Evolutionary conservation across 805 yeast species (phyloP).

Genomic region (Middelhovenomyces tepae): DNA sequence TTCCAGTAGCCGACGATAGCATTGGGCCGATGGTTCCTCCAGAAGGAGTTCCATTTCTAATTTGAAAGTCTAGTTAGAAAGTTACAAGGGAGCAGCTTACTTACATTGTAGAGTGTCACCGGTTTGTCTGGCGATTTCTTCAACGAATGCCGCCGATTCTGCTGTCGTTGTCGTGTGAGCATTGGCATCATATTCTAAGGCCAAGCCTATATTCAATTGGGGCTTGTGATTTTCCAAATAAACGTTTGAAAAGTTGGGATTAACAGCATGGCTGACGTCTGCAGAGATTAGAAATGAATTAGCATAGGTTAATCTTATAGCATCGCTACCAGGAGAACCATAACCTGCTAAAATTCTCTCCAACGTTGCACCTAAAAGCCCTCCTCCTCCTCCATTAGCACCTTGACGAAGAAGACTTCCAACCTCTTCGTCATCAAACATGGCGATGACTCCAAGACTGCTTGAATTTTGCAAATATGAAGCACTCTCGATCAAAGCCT

Average conservation of each 20-base stretch:
- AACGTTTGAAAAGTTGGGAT: slow-evolving; percentile 54
- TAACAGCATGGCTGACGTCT: slow-evolving; percentile 73
- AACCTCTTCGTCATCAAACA: slow-evolving; percentile 74
- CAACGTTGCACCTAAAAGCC: slow-evolving; percentile 52
- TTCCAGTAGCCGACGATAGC: slow-evolving; percentile 30
- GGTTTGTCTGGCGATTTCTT: slow-evolving; percentile 47
- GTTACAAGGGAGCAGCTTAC: slow-evolving; percentile 40
- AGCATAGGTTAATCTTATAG: slow-evolving; percentile 44
- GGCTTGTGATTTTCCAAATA: slow-evolving; percentile 77
- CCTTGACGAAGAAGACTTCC: slow-evolving; percentile 75
- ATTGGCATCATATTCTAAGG: slow-evolving; percentile 66
- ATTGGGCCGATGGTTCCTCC: slow-evolving; percentile 86
- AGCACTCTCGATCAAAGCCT: slow-evolving; percentile 45
- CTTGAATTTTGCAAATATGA: slow-evolving; percentile 25
- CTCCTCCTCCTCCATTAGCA: slow-evolving; percentile 69
- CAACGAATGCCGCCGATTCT: slow-evolving; percentile 59
- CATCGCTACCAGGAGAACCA: slow-evolving; percentile 18
- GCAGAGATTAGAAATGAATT: slow-evolving; percentile 75
- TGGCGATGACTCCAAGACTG: slow-evolving; percentile 43
- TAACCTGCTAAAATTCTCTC: slow-evolving; percentile 32
- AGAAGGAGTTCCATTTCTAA: slow-evolving; percentile 73
- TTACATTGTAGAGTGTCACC: neutral
- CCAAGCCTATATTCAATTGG: slow-evolving; percentile 65
- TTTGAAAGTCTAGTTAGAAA: slow-evolving; percentile 68
- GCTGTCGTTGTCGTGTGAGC: slow-evolving; percentile 80